Evolutionary conservation across 2,329 filamentous ascomycete genomes (phyloP).

Genomic region (Trichophaea hybrida): DNA sequence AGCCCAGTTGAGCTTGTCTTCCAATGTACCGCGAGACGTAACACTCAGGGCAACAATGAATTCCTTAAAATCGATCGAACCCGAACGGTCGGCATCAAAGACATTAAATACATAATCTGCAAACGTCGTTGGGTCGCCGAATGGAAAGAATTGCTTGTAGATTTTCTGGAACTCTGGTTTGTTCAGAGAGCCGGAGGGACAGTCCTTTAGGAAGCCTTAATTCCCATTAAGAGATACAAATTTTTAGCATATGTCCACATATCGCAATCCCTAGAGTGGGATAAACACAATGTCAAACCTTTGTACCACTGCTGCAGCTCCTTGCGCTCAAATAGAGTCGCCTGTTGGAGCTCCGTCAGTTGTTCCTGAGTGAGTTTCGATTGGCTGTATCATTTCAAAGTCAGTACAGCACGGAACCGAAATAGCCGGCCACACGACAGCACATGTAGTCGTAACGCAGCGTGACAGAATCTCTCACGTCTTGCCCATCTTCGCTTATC

Average conservation of each 20-base stretch:
- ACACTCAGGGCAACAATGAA: conserved; percentile 97
- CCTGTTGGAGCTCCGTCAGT: conserved; percentile 86
- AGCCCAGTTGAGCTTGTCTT: conserved; percentile 98
- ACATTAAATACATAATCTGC: conserved; percentile 99
- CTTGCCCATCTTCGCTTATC: conserved; percentile 3
- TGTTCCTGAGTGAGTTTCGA: conserved; percentile 96
- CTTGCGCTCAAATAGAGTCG: conserved; percentile 98
- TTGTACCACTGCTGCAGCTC: conserved; percentile 99
- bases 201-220: conserved; percentile 92
- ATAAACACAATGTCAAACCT: conserved; percentile 41
- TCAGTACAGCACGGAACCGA: not conserved
- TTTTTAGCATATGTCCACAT: not conserved
- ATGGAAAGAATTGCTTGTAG: conserved; percentile 98
- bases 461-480: not conserved
- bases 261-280: not conserved
- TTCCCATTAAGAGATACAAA: not conserved
- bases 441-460: not conserved
- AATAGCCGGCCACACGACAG: not conserved
- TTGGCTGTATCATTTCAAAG: conserved; percentile 46
- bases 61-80: conserved; percentile 98
- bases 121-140: conserved; percentile 92
- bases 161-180: conserved; percentile 99
- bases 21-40: conserved; percentile 94
- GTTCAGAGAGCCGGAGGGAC: conserved; percentile 86
- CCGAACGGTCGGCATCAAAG: conserved; percentile 93